phyloP scores from a whole-genome alignment of 2,329 filamentous ascomycete genomes.

The Mariannaea sp. region DNA sequence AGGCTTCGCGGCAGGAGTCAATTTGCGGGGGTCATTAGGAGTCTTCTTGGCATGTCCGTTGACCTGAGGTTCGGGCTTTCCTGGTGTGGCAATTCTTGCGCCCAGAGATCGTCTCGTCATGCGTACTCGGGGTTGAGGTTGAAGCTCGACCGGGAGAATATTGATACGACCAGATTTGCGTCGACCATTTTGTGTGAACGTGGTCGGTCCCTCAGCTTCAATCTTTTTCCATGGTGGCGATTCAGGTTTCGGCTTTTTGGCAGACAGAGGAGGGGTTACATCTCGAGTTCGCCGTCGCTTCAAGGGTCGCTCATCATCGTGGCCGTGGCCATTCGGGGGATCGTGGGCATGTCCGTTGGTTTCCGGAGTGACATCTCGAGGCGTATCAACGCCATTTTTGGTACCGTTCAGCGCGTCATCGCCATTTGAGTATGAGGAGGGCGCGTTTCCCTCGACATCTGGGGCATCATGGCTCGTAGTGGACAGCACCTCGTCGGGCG shows the following conservation, averaged over 20 bases:
- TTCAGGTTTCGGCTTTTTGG: constrained; percentile 53
- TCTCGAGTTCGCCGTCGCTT: constrained; percentile 69
- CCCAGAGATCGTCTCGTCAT: constrained; percentile 52
- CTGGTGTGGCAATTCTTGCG: constrained; percentile 42
- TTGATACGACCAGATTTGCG: constrained; percentile 71
- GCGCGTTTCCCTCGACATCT: constrained; percentile 35
- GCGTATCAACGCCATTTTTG: constrained; percentile 14
- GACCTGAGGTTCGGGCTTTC: constrained; percentile 37
- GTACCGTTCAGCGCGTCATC: constrained; percentile 28
- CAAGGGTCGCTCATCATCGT: constrained; percentile 55
- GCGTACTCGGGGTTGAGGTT: constrained; percentile 55
- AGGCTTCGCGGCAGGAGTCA: constrained; percentile 34
- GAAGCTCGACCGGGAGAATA: constrained; percentile 57
- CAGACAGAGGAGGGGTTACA: constrained; percentile 49
- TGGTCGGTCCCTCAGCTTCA: constrained; percentile 83
- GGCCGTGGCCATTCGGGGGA: constrained; percentile 46
- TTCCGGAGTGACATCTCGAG: constrained; percentile 29
- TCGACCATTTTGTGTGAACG: constrained; percentile 75
- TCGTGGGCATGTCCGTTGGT: constrained; percentile 42
- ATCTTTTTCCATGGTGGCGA: constrained; percentile 96
- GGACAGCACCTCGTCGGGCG: constrained; percentile 50
- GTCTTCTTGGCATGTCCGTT: constrained; percentile 36
- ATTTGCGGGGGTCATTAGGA: constrained; percentile 35
- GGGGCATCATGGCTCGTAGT: constrained; percentile 38
- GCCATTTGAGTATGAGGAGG: constrained; percentile 20